phyloP scores from a whole-genome alignment of 1,284 basidiomycete genomes.

The Malassezia caprae region DNA sequence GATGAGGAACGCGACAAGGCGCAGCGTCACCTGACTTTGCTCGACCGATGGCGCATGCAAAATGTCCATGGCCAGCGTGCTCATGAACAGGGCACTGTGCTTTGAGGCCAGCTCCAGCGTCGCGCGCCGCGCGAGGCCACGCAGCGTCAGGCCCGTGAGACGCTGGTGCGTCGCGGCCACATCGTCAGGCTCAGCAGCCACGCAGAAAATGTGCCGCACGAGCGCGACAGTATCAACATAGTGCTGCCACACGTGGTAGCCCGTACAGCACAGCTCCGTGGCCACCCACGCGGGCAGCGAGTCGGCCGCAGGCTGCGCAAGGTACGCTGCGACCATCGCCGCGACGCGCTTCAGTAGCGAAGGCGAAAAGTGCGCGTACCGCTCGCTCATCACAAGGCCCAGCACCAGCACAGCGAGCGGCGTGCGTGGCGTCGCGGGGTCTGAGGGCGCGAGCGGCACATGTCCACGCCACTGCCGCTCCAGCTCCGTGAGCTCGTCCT shows the following conservation, averaged over 20 bases:
- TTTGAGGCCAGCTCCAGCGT: slow-evolving; percentile 72
- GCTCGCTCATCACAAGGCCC: slow-evolving; percentile 64
- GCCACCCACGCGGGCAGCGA: slow-evolving; percentile 60
- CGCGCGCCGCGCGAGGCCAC: slow-evolving; percentile 59
- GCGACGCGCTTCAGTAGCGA: slow-evolving; percentile 66
- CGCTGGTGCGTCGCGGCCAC: background rate
- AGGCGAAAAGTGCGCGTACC: slow-evolving; percentile 69
- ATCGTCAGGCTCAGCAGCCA: slow-evolving; percentile 66
- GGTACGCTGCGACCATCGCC: slow-evolving; percentile 58
- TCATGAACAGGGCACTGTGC: slow-evolving; percentile 87
- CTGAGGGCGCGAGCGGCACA: slow-evolving; percentile 57
- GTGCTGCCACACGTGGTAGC: slow-evolving; percentile 86
- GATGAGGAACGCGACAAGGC: slow-evolving; percentile 84
- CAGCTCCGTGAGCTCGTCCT: slow-evolving; percentile 20
- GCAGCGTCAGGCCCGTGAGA: slow-evolving; percentile 18
- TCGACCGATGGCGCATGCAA: slow-evolving; percentile 66
- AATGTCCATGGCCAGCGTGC: slow-evolving; percentile 82
- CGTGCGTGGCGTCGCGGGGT: background rate
- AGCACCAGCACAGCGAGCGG: slow-evolving; percentile 19
- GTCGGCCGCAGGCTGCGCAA: slow-evolving; percentile 45
- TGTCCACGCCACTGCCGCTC: slow-evolving; percentile 41
- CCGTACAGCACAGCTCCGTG: slow-evolving; percentile 76
- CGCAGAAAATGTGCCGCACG: slow-evolving; percentile 69
- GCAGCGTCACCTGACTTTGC: slow-evolving; percentile 77
- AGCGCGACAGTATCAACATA: slow-evolving; percentile 85